Percentiles rank a stretch among this genome's conserved stretches.
phyloP scores from a whole-genome alignment of 108 stramenopile genomes.

The Skeletonema menzelii region DNA sequence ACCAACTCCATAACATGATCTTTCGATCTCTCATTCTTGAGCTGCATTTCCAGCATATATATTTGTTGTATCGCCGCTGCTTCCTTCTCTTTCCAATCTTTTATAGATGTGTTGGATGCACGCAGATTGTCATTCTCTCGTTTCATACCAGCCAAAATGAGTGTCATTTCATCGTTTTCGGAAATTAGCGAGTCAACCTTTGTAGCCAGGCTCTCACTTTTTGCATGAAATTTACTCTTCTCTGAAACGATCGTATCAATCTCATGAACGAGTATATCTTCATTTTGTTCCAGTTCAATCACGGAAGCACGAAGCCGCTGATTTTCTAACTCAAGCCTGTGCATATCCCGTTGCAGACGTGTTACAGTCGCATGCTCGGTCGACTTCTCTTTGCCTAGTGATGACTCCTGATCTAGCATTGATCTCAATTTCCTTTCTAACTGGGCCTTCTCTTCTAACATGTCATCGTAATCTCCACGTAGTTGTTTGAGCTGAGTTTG shows the following conservation, averaged over 20 bases:
- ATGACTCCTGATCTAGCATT: conserved; percentile 17
- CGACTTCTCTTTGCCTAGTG: conserved; percentile 25
- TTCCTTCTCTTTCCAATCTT: conserved; percentile 20
- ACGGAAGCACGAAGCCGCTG: conserved; percentile 31
- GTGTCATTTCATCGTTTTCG: neutral
- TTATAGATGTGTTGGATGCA: neutral
- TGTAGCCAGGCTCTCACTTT: conserved; percentile 29
- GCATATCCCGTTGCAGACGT: conserved; percentile 16
- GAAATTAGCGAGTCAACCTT: neutral
- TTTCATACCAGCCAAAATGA: neutral
- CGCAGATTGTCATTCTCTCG: conserved; percentile 17
- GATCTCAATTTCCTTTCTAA: conserved; percentile 24
- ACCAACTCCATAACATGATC: conserved; percentile 13
- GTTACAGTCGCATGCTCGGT: conserved; percentile 23
- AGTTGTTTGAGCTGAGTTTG: conserved; percentile 25
- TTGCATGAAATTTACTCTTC: conserved; percentile 29
- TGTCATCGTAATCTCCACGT: conserved; percentile 25
- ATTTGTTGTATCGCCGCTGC: conserved; percentile 25
- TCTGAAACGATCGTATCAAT: conserved; percentile 41
- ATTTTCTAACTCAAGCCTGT: conserved; percentile 45
- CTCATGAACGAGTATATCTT: conserved; percentile 39
- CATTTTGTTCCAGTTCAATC: conserved; percentile 37
- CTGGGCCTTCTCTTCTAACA: conserved; percentile 16
- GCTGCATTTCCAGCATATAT: conserved; percentile 22
- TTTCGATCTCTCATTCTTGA: conserved; percentile 20